Percentiles rank a stretch among this genome's conserved stretches.
These are phyloP conservation scores for Friedmanniomyces simplex DNA, from an alignment of 495 filamentous ascomycete genomes.

Conservation along the genomic window DNA sequence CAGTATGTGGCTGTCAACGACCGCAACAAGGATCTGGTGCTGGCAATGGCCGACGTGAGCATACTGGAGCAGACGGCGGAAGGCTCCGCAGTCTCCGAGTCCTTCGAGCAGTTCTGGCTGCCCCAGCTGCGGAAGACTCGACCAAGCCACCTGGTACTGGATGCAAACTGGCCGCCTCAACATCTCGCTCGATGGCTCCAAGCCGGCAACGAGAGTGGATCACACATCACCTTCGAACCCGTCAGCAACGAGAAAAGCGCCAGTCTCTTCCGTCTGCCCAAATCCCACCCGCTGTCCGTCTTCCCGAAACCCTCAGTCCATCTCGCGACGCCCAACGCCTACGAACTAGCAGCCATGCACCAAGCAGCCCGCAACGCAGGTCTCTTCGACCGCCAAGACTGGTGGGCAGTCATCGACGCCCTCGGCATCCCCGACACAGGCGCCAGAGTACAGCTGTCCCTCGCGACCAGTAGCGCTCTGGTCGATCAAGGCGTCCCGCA, in stretches of 20 bases:
- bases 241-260: slow-evolving; percentile 70
- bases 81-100: slow-evolving; percentile 25
- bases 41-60: slow-evolving; percentile 91
- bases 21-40: slow-evolving; percentile 60
- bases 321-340: slow-evolving; percentile 69
- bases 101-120: slow-evolving; percentile 44
- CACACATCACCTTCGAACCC: slow-evolving; percentile 76
- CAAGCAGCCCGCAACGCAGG: slow-evolving; percentile 47
- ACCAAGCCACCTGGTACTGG: slow-evolving; percentile 67
- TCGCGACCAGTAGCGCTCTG: slow-evolving; percentile 46
- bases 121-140: slow-evolving; percentile 43
- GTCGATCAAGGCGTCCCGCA: slow-evolving; percentile 77
- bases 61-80: slow-evolving; percentile 52
- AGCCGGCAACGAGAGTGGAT: slow-evolving; percentile 41
- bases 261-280: slow-evolving; percentile 45
- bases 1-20: slow-evolving; percentile 91
- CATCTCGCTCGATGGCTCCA: slow-evolving; percentile 53
- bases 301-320: slow-evolving; percentile 55
- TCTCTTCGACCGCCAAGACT: slow-evolving; percentile 56
- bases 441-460: slow-evolving; percentile 52
- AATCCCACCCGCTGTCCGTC: slow-evolving; percentile 30
- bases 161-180: slow-evolving; percentile 66
- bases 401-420: slow-evolving; percentile 71
- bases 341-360: slow-evolving; percentile 72
- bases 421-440: slow-evolving; percentile 55